Evolutionary conservation across 1,139 yeast genomes (phyloP).

Genomic region (Yarrowia galli): DNA sequence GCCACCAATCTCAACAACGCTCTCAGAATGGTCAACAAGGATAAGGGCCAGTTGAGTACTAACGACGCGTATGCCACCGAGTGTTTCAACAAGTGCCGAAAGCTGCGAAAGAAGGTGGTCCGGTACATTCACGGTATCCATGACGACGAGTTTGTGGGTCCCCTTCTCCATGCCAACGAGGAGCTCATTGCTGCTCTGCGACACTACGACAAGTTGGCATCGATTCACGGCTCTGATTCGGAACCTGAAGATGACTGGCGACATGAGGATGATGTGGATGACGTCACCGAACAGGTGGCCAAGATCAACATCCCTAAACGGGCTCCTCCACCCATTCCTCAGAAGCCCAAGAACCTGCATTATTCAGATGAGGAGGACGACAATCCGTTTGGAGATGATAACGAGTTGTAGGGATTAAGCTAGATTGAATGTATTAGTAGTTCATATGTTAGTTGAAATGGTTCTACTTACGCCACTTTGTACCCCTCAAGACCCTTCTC

Average conservation of each 20-base stretch:
- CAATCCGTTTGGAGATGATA: slow-evolving; percentile 76
- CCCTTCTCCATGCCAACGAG: slow-evolving; percentile 87
- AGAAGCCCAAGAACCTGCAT: slow-evolving; percentile 45
- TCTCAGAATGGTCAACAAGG: slow-evolving; percentile 61
- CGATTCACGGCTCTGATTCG: slow-evolving; percentile 47
- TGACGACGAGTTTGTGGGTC: slow-evolving; percentile 82
- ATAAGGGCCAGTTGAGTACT: slow-evolving; percentile 59
- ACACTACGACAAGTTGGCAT: slow-evolving; percentile 65
- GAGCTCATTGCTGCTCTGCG: slow-evolving; percentile 78
- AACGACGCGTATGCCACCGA: slow-evolving; percentile 66
- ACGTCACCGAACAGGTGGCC: slow-evolving; percentile 41
- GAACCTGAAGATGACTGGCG: slow-evolving; percentile 42
- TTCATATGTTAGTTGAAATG: too few relatives aligned
- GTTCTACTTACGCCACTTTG: slow-evolving; percentile 40
- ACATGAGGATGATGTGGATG: slow-evolving; percentile 40
- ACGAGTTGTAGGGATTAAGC: slow-evolving; percentile 48
- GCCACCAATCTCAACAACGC: slow-evolving; percentile 76
- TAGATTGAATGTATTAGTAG: too few relatives aligned
- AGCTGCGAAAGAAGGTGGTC: slow-evolving; percentile 76
- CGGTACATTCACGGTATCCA: slow-evolving; percentile 83
- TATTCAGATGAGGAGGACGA: slow-evolving; percentile 50
- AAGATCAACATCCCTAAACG: slow-evolving; percentile 43
- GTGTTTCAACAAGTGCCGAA: slow-evolving; percentile 76
- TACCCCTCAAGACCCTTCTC: slow-evolving; percentile 45
- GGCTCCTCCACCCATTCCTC: slow-evolving; percentile 50